Conservation (phyloP, 1,284 basidiomycete species). For the Cutaneotrichosporon sp. region DNA sequence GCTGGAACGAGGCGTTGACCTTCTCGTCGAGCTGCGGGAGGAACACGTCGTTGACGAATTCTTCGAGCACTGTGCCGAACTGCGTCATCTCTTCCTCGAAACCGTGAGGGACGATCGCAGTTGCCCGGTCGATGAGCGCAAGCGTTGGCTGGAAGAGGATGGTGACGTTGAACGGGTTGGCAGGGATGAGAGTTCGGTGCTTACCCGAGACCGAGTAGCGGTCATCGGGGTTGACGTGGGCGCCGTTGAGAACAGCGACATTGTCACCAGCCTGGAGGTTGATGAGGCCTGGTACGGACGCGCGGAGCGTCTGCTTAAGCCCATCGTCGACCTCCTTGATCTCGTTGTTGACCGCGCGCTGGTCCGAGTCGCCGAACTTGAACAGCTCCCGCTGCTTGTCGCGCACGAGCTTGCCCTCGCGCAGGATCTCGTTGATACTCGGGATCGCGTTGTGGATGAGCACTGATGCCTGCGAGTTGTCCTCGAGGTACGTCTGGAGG, state of each 20-base stretch:
- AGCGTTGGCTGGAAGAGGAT: slow-evolving; percentile 92
- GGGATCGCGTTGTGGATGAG: slow-evolving; percentile 80
- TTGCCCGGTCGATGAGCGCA: slow-evolving; percentile 71
- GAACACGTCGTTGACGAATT: slow-evolving; percentile 91
- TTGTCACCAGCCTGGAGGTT: slow-evolving; percentile 58
- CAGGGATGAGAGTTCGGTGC: slow-evolving; percentile 80
- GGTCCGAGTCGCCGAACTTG: slow-evolving; percentile 83
- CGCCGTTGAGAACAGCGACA: slow-evolving; percentile 55
- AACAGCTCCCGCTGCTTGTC: slow-evolving; percentile 78
- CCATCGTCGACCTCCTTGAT: slow-evolving; percentile 80
- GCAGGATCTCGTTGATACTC: slow-evolving; percentile 90
- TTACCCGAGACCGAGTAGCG: slow-evolving; percentile 66
- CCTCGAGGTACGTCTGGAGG: slow-evolving; percentile 87
- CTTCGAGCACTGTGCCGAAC: slow-evolving; percentile 71
- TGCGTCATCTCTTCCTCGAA: slow-evolving; percentile 64
- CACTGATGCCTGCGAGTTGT: slow-evolving; percentile 75
- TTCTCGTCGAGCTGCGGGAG: slow-evolving; percentile 94
- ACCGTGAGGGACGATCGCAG: slow-evolving; percentile 71
- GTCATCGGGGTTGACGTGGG: slow-evolving; percentile 59
- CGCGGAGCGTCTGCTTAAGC: slow-evolving; percentile 76
- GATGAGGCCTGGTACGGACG: slow-evolving; percentile 91
- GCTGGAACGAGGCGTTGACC: slow-evolving; percentile 81
- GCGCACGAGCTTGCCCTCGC: slow-evolving; percentile 73
- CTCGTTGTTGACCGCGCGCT: slow-evolving; percentile 65
- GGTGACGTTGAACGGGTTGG: slow-evolving; percentile 93